Conservation (phyloP, 352 stramenopile genomes). For the Globisporangium cederbergense region DNA sequence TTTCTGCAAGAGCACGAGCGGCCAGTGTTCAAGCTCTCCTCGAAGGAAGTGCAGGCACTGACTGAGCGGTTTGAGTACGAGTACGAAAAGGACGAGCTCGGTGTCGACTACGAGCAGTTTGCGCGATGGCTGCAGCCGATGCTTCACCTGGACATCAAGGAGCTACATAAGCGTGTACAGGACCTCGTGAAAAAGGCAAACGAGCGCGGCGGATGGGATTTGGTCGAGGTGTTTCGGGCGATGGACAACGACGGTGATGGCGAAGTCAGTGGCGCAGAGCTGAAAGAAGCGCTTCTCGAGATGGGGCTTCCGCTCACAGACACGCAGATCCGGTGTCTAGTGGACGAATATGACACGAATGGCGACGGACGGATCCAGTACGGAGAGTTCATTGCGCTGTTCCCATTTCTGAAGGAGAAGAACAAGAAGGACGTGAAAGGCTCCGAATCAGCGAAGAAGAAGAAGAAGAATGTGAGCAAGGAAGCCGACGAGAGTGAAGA, state of each 20-base stretch:
- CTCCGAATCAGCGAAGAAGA: not conserved
- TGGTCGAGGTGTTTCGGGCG: slow-evolving; percentile 52
- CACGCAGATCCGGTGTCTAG: slow-evolving; percentile 53
- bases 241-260: slow-evolving; percentile 61
- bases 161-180: slow-evolving; percentile 50
- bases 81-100: slow-evolving; percentile 47
- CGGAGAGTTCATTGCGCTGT: slow-evolving; percentile 51
- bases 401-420: slow-evolving; percentile 18
- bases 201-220: slow-evolving; percentile 37
- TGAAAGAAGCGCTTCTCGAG: slow-evolving; percentile 54
- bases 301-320: slow-evolving; percentile 71
- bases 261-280: slow-evolving; percentile 42
- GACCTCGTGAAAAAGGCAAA: slow-evolving; percentile 36
- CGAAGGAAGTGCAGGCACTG: slow-evolving; percentile 30
- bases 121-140: slow-evolving; percentile 63
- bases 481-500: slow-evolving; percentile 12
- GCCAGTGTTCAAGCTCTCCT: slow-evolving; percentile 37
- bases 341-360: slow-evolving; percentile 60
- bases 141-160: slow-evolving; percentile 55
- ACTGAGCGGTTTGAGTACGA: slow-evolving; percentile 69
- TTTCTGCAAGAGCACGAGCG: slow-evolving; percentile 24
- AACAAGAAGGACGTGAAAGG: not conserved
- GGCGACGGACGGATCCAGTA: slow-evolving; percentile 66
- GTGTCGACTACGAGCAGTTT: slow-evolving; percentile 70
- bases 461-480: slow-evolving; percentile 8